Evolutionary conservation across 2,329 filamentous ascomycete species (phyloP).

Genomic region (Eutypella sp.): DNA sequence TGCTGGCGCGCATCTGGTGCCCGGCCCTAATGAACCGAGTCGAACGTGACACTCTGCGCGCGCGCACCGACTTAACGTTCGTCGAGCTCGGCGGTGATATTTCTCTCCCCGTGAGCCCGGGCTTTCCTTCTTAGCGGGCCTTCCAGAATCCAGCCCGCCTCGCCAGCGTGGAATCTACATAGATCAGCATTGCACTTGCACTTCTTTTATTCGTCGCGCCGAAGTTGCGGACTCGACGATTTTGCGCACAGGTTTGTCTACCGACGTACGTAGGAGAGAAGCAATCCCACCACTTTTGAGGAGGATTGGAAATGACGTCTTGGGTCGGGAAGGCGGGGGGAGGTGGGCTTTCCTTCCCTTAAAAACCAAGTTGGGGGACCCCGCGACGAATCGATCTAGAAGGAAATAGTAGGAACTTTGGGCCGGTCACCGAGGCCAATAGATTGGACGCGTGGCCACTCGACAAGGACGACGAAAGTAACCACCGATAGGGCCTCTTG

Average conservation of each 20-base stretch:
- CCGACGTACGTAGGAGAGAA: background rate
- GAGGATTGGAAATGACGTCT: background rate
- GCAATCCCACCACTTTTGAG: background rate
- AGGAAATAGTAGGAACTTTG: background rate
- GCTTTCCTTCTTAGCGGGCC: no score
- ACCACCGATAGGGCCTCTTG: background rate
- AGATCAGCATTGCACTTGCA: background rate
- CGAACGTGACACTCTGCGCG: no score
- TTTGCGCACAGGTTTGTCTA: no score
- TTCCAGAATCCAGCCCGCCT: background rate
- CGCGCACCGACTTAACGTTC: no score
- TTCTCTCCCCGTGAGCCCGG: no score
- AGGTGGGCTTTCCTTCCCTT: background rate
- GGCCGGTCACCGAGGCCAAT: background rate
- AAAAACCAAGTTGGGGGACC: background rate
- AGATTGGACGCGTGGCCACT: background rate
- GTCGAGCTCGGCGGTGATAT: no score
- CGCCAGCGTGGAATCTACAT: background rate
- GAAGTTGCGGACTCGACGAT: no score
- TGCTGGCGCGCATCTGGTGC: background rate
- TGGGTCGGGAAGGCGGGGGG: background rate
- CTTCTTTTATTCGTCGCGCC: no score
- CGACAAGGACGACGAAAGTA: background rate
- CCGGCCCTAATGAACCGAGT: background rate
- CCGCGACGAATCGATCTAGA: no score